Base-by-base conservation (phyloP, 2,329 filamentous ascomycete genomes). In the Xylariomycetidae sp. region DNA sequence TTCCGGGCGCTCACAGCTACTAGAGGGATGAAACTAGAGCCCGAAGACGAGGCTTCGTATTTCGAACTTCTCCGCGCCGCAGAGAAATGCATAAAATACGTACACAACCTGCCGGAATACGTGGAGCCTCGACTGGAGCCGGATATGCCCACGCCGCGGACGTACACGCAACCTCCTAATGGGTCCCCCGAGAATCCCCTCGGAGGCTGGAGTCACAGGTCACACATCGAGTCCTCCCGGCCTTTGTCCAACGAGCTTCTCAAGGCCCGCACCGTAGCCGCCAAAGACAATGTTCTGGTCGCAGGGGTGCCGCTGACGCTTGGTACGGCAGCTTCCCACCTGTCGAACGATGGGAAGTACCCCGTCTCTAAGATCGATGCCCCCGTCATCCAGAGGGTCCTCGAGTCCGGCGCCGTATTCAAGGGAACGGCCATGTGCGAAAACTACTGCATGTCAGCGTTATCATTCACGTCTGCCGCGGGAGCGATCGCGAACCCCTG, bases 271-370 rank as follows among this genome's bases (percentile, higher is more conserved):
- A 56, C 42, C 4, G 42, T 62, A 26, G 53, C 51, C 2, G 46
- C 62, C 34, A 63, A 63, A 40, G 58, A 63, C 36, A 62, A 56
- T 31, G 55, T 61, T 29, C 51, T 50, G 5, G 40, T 63, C 8
- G 57, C 46, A 2, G 58, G 57, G 4, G 39, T 63, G 8, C 60
- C 60, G 1, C 52, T 48, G 18, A 63, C 59, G 1, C 43, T 51
- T 27, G 60, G 59, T 8, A 58, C 57, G 2, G 54, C 55, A 31
- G 49, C 57, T 6, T 49, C 49, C 33, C 43, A 59, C 22, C 34
- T 55, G 6, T 50, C 46, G 28, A 40, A 48, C 16, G 43, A 53
- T 28, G 47, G 44, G 7, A 45, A 48, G 8, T 51, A 52, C 30
- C 53, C 51, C 2, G 32, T 58, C 15, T 55, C 61, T 4, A 33